These are phyloP conservation scores for Sclerotiophoma versabilis DNA, from an alignment of 2,329 filamentous ascomycete species.

Conservation along the genomic window DNA sequence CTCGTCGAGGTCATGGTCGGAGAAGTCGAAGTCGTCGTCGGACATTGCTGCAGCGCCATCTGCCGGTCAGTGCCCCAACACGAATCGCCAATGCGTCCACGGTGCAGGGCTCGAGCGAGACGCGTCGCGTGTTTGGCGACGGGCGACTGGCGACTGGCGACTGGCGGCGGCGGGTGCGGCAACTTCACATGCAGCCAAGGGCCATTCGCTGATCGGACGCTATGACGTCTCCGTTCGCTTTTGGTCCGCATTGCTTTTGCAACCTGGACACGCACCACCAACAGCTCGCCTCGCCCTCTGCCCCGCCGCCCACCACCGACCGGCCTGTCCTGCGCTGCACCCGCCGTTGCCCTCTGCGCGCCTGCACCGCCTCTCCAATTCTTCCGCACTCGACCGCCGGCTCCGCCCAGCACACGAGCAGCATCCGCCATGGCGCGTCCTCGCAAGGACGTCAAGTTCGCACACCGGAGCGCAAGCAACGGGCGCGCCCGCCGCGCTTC, in stretches of 20 bases:
- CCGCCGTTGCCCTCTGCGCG: background rate
- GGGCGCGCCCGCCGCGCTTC: slow-evolving; percentile 65
- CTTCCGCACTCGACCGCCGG: background rate
- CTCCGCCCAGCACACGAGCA: background rate
- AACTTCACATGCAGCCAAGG: slow-evolving; percentile 7
- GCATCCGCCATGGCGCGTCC: slow-evolving; percentile 46
- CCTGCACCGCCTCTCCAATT: background rate
- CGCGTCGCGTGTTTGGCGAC: slow-evolving; percentile 1
- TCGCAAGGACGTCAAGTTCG: slow-evolving; percentile 68
- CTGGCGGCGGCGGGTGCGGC: slow-evolving; percentile 2
- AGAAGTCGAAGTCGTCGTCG: slow-evolving; percentile 54
- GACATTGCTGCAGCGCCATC: slow-evolving; percentile 28
- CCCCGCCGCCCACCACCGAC: slow-evolving; percentile 1
- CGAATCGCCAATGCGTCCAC: slow-evolving; percentile 25
- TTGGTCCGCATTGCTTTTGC: slow-evolving; percentile 17
- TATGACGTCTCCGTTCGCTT: slow-evolving; percentile 16
- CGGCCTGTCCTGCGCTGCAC: background rate
- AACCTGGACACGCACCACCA: slow-evolving; percentile 2
- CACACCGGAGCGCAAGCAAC: slow-evolving; percentile 59
- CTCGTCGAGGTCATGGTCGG: slow-evolving; percentile 55
- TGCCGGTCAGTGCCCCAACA: slow-evolving; percentile 3
- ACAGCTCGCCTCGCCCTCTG: background rate
- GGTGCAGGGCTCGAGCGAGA: background rate
- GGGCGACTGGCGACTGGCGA: too few relatives aligned
- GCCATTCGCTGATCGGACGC: background rate